Evolutionary conservation across 345 rosid genomes (phyloP).

Genomic region (Salix exigua): DNA sequence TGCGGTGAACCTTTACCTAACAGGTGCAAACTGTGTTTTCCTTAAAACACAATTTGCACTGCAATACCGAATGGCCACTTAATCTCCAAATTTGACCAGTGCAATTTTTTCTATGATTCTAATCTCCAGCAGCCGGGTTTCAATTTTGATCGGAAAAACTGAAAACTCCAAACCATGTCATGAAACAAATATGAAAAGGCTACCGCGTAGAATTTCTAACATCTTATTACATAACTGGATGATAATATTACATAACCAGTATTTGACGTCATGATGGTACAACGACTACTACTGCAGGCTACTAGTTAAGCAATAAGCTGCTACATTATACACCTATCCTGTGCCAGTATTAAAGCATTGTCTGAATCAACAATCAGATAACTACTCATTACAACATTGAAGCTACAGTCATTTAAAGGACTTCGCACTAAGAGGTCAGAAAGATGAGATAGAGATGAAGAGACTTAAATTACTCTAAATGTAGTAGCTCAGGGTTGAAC

Average conservation of each 20-base stretch:
- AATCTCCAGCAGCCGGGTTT: neutral
- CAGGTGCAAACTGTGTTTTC: no score
- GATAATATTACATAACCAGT: slow-evolving; percentile 16
- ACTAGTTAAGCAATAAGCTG: slow-evolving; percentile 15
- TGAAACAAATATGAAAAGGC: neutral
- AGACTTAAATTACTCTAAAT: slow-evolving; percentile 16
- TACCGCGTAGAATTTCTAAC: neutral
- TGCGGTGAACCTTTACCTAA: no score
- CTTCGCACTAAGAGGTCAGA: slow-evolving; percentile 19
- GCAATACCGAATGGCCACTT: no score
- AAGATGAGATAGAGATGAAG: slow-evolving; percentile 3
- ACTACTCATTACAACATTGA: slow-evolving; percentile 19
- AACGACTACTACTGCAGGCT: slow-evolving; percentile 8
- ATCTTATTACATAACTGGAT: slow-evolving; percentile 20
- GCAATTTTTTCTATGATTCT: neutral
- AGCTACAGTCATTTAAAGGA: slow-evolving; percentile 23
- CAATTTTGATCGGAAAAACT: neutral
- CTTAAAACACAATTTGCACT: no score
- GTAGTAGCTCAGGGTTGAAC: slow-evolving; percentile 30
- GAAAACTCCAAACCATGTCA: neutral
- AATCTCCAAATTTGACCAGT: neutral
- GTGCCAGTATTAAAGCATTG: slow-evolving; percentile 13
- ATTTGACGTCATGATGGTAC: slow-evolving; percentile 15
- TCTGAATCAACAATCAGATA: slow-evolving; percentile 33
- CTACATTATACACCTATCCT: slow-evolving; percentile 28